Conservation (phyloP, 2,329 filamentous ascomycete genomes). For the Hypoxylon rubiginosum region DNA sequence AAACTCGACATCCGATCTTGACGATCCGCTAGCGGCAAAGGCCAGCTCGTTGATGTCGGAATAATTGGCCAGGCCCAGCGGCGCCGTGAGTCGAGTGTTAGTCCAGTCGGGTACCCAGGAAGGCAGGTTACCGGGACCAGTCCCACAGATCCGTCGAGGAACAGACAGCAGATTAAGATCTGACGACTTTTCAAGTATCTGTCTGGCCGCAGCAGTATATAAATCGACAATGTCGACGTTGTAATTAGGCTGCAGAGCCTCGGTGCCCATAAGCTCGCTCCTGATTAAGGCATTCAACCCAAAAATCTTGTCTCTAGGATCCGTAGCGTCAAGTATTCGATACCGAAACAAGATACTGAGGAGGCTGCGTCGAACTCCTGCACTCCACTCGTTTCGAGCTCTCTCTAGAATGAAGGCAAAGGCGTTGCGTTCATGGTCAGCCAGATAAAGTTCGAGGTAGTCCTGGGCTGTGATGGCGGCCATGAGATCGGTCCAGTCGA, state of each 20-base stretch:
- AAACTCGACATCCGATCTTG: constrained; percentile 23
- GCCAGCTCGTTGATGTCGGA: constrained; percentile 38
- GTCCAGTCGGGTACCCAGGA: constrained; percentile 48
- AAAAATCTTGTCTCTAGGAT: constrained; percentile 46
- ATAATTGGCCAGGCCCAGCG: constrained; percentile 40
- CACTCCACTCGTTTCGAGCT: constrained; percentile 25
- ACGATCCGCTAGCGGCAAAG: constrained; percentile 32
- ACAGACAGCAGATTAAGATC: constrained; percentile 42
- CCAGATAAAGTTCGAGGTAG: constrained; percentile 31
- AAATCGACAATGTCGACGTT: constrained; percentile 33
- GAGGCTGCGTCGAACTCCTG: constrained; percentile 23
- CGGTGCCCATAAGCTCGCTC: constrained; percentile 13
- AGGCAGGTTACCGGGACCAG: constrained; percentile 27
- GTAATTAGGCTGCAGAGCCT: constrained; percentile 41
- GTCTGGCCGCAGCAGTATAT: constrained; percentile 36
- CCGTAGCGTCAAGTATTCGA: constrained; percentile 41
- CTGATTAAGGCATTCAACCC: constrained; percentile 38
- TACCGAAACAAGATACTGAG: constrained; percentile 39
- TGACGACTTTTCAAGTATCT: constrained; percentile 33
- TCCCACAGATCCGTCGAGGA: constrained; percentile 27
- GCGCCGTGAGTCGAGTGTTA: constrained; percentile 40
- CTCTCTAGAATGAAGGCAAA: constrained; percentile 39
- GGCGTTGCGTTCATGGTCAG: constrained; percentile 35
- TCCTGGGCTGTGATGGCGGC: constrained; percentile 41
- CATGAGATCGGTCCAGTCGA: constrained; percentile 33